Evolutionary conservation across 139 green algal species (phyloP), one percentile per base, ranked within the genome.

Genomic region (Chlamydomonas sphaeroides): DNA sequence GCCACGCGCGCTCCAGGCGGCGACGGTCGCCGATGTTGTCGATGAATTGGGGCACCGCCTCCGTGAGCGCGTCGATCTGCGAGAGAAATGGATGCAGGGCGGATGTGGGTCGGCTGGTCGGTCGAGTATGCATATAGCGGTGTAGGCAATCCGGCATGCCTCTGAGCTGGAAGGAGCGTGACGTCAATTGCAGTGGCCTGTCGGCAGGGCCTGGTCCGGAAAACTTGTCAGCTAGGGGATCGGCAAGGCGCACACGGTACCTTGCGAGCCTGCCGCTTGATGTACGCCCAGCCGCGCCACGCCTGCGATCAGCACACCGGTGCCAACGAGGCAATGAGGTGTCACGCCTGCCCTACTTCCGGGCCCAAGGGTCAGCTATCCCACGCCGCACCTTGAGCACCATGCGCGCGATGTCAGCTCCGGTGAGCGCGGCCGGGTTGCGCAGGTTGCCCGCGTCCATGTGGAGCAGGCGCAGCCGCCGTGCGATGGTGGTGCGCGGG

Each of bases 1-100:
- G 72, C 85, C 85, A 89, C 18, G 70, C 85, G 5, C 85, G 71
- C 73, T 89, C 85, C 41, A 84, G 41, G 53, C 85, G 85, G 41
- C 85, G 85, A 15, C 85, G 63, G 78, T 84, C 53, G 2, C 85
- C 85, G 6, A 89, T 59, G 62, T 69, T 72, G 28, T 83, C 66
- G 23, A 89, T 71, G 28, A 83, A 79, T 6, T 23, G 10, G 21
- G 85, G 85, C 30, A 89, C 45, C 3, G 65, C 68, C 36, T 69
- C 68, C 8, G 73, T 87, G 26, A 87, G 75, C 49, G 67, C 70
- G 28, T 75, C 73, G 49, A 83, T 57, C 81, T 86, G 65, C 0
- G 61, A 5, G 10, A 39, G 5, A 33, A 1, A 25, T 8, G n/a
- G n/a, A n/a, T n/a, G n/a, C n/a, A n/a, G n/a, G n/a, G n/a, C n/a